A percentile compares a stretch with the other conserved stretches of the same genome.
These are phyloP conservation scores for Aspergillus haitiensis DNA, from an alignment of 495 filamentous ascomycete genomes.

Conservation along the genomic window DNA sequence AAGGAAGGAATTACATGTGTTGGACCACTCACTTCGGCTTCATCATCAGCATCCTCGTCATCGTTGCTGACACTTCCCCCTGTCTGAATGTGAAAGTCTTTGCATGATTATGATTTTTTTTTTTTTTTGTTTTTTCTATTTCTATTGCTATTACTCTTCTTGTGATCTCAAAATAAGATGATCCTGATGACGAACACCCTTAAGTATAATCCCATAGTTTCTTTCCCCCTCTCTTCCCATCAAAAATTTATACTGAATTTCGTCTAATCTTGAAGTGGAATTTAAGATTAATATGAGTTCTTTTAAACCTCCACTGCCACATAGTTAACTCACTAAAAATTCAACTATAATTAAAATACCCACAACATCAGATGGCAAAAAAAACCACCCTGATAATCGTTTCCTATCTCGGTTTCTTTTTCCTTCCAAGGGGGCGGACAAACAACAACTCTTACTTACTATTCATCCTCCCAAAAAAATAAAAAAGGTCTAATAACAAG, in stretches of 20 bases:
- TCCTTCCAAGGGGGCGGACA: neutral
- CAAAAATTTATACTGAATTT: too few species aligned
- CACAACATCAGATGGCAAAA: neutral
- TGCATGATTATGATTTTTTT: neutral
- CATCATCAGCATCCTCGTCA: neutral
- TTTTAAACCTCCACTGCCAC: too few species aligned
- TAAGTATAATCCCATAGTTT: too few species aligned
- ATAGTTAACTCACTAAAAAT: neutral
- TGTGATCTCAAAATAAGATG: too few species aligned
- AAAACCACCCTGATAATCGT: constrained; percentile 1
- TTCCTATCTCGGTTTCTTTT: neutral
- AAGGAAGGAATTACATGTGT: neutral
- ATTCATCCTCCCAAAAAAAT: too few species aligned
- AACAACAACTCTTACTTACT: neutral
- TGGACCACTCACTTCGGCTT: neutral
- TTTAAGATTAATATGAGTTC: too few species aligned
- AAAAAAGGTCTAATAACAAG: neutral
- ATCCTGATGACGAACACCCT: too few species aligned
- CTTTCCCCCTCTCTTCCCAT: too few species aligned
- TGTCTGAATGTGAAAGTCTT: neutral
- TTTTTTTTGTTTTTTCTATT: too few species aligned
- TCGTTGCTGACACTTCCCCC: neutral
- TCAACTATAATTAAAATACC: neutral
- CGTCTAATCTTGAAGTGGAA: too few species aligned
- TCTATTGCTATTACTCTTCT: too few species aligned